Percentiles rank a stretch among this genome's conserved stretches.
phyloP scores from a whole-genome alignment of 176 grass and related monocot genomes.

The Secale cereale region DNA sequence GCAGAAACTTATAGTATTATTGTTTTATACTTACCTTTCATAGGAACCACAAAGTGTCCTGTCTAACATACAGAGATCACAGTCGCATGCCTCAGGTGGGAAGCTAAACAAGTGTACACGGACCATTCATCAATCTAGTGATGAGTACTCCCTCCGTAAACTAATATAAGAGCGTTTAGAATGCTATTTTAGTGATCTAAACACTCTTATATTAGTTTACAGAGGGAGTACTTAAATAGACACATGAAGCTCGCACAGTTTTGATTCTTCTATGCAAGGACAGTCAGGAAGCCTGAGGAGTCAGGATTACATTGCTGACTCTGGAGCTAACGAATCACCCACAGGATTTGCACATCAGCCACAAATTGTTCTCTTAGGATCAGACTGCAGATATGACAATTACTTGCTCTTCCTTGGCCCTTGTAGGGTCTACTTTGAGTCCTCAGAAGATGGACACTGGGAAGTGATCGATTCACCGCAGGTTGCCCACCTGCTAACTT shows the following conservation, averaged over 20 bases:
- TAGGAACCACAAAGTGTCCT: constrained; percentile 55
- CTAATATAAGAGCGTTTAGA: no score
- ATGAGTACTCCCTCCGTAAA: no score
- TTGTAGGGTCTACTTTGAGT: constrained; percentile 94
- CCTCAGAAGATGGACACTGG: constrained; percentile 93
- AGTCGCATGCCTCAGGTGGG: constrained; percentile 57
- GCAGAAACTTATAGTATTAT: constrained; percentile 11
- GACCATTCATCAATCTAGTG: constrained; percentile 22
- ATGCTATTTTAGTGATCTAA: no score
- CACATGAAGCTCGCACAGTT: constrained; percentile 30
- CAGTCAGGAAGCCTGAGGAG: constrained; percentile 20
- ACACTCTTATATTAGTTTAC: no score
- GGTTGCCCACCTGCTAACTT: constrained; percentile 41
- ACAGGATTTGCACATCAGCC: constrained; percentile 41
- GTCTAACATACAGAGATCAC: constrained; percentile 19
- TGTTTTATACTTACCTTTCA: constrained; percentile 28
- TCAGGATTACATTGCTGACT: constrained; percentile 12
- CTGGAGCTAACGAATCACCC: constrained; percentile 32
- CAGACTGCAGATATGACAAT: constrained; percentile 85
- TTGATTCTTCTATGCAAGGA: constrained; percentile 33
- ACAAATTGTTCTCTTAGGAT: constrained; percentile 80
- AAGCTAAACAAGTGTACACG: constrained; percentile 82
- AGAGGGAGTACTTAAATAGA: constrained; percentile 32
- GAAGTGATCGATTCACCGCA: constrained; percentile 88
- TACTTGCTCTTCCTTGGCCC: constrained; percentile 97